Evolutionary conservation across 257 asterid genomes (phyloP), one percentile per base, ranked within the genome.

Genomic region (Petunia axillaris): DNA sequence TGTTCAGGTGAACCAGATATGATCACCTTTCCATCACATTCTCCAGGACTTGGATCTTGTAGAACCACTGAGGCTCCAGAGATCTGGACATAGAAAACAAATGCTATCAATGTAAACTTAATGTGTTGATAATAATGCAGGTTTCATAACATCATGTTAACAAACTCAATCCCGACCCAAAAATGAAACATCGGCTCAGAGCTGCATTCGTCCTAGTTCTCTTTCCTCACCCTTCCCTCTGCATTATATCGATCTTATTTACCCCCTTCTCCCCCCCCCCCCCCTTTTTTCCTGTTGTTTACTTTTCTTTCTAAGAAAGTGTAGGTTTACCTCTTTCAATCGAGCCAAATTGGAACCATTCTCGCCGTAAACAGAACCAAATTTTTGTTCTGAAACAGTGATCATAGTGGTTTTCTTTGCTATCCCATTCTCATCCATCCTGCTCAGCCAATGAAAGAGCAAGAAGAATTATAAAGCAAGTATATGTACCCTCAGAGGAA

Each of bases 291-390:
- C 2, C 35, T 55, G 63, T 75, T 53, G 40, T 75, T 79, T 64
- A 39, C 81, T 35, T 58, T 43, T 60, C 59, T 73, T 48, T 59
- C 41, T 53, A 35, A 53, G n/a, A 60, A 39, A 77, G 39, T 66
- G 39, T 16, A 3, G 64, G 39, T 25, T 76, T 86, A 89, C 91
- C 93, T 88, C 91, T 86, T 82, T 88, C 59, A 88, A 66, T 38
- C 88, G 86, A 74, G 88, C 84, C 79, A 87, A 82, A 83, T 87
- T 88, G 89, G 84, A 81, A 58, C 90, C 89, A 8, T 83, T 78
- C 73, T 85, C 89, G 16, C 93, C 93, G 84, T 89, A 88, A 46
- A 89, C 88, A 65, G 81, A 80, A 40, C 79, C 79, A 67, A 89
- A 81, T 58, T 55, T 79, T 62, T 83, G 81, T 73, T 44, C 81